Evolutionary conservation across 2,329 filamentous ascomycete genomes (phyloP), one percentile per base, ranked within the genome.

Genomic region (Pestalotiopsis sp.): DNA sequence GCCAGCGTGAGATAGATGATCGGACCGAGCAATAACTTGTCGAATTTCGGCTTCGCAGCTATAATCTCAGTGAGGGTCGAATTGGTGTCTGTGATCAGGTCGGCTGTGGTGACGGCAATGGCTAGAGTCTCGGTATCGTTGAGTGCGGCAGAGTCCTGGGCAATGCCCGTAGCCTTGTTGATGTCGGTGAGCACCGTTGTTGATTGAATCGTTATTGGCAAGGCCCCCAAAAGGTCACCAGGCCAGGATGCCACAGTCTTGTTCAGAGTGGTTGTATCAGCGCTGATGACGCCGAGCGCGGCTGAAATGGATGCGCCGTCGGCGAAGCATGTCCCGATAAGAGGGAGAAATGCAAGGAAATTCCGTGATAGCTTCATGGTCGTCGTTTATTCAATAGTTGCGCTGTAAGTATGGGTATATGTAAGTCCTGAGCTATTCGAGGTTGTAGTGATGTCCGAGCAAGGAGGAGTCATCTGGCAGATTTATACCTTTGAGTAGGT

Each of bases 1-100:
- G 81, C 72, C 31, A 87, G 72, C 68, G 81, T 82, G 17, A 82
- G 58, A 52, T 84, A 74, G 45, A 86, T 83, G 45, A 84, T 72
- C 0, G 83, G 82, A 61, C 76, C 78, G 45, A 86, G 71, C 1
- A 83, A 65, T 5, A 84, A 73, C 52, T 75, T 75, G 71, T 85
- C 80, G 68, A 86, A 87, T 70, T 83, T 81, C 23, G 74, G 77
- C 75, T 84, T 84, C 36, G 78, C 73, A 12, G 68, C 72, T 68
- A 84, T 76, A 25, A 85, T 73, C n/a, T 76, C 76, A 7, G 74
- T 71, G 38, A 85, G 76, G 3, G 81, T 81, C 39, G 71, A 66
- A 71, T 82, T 79, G 69, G 85, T 81, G n/a, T 75, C 74, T 12
- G 60, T 66, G 59, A 78, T 76, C 31, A 86, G 79, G 7, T 75